These are phyloP conservation scores for Picea abies DNA, from an alignment of 83 land plant species.

Conservation along the genomic window DNA sequence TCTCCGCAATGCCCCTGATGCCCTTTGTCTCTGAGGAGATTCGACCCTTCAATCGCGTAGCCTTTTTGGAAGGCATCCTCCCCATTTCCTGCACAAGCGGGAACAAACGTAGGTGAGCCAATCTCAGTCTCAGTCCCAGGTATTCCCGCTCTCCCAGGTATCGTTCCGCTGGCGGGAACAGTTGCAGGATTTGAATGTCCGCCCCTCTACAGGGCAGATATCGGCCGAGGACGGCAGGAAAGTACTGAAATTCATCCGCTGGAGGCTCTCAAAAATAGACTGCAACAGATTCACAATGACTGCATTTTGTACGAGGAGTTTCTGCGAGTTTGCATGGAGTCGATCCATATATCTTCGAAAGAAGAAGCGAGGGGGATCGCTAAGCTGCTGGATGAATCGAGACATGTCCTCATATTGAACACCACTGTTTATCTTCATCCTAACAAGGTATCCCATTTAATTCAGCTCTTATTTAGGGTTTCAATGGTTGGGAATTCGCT, in stretches of 20 bases:
- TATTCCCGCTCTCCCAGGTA: neutral
- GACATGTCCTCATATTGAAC: slow-evolving; percentile 55
- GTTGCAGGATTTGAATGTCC: neutral
- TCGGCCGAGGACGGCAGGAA: slow-evolving; percentile 40
- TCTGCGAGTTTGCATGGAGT: slow-evolving; percentile 30
- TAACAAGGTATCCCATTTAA: slow-evolving; percentile 39
- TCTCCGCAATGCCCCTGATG: neutral
- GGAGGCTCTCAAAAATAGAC: slow-evolving; percentile 32
- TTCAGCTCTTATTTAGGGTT: no score
- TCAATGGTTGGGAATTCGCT: no score
- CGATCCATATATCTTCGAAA: slow-evolving; percentile 1
- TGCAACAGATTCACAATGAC: slow-evolving; percentile 23
- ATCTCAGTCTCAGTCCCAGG: neutral
- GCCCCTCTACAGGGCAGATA: neutral
- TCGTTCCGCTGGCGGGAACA: neutral
- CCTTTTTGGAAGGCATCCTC: no score
- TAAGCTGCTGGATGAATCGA: slow-evolving; percentile 55
- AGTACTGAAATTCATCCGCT: slow-evolving; percentile 34
- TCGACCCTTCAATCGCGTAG: no score
- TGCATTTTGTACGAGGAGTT: slow-evolving; percentile 38
- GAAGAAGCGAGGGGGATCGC: slow-evolving; percentile 33
- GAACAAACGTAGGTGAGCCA: neutral
- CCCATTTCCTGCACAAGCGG: neutral
- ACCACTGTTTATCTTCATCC: slow-evolving; percentile 56
- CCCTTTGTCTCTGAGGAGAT: no score